Base-by-base conservation (phyloP, 495 filamentous ascomycete species). In the Aspergillus heteromorphus region DNA sequence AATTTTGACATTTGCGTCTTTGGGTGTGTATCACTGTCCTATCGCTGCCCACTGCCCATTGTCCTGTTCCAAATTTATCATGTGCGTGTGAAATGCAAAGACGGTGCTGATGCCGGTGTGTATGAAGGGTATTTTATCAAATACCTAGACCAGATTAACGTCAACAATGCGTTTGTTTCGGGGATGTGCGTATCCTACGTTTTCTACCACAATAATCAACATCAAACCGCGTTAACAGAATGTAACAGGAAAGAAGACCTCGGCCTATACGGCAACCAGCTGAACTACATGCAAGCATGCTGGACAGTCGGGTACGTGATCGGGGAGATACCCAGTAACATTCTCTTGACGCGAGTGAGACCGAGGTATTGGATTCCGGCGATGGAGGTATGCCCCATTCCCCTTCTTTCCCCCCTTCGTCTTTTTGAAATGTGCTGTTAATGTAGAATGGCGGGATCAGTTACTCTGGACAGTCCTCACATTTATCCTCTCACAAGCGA, bases 261-360 rank as follows among this genome's bases (percentile, higher is more conserved):
- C 11, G 70, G 73, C 17, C 59, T 87, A 17, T 77, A 79, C 48
- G 77, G 77, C 16, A 83, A 80, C 40, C 58, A 87, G 58, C 62
- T 76, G 2, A 74, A 72, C 55, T 71, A 72, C 50, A 74, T 81
- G 70, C 72, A 73, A 41, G 76, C 79, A 2, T 75, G 68, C 49
- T 87, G 80, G 78, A 86, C 82, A 0, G 76, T 84, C 14, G 84
- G 84, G 13, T 83, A 85, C 56, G 77, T 86, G 2, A 71, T 86
- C 40, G 83, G 82, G 11, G 73, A 86, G 55, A 78, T 87, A 31
- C 84, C 83, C 0, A 79, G 75, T 60, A 82, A 85, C 58, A 68
- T 86, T 17, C 71, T 85, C 27, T 61, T 86, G 29, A 83, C 77
- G 7, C 61, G 67, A 2, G 56, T 86, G 7, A 73, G 79, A 8